Conservation (phyloP, 192 early-diverging fungal genomes). For the Entophlyctis luteolus region DNA sequence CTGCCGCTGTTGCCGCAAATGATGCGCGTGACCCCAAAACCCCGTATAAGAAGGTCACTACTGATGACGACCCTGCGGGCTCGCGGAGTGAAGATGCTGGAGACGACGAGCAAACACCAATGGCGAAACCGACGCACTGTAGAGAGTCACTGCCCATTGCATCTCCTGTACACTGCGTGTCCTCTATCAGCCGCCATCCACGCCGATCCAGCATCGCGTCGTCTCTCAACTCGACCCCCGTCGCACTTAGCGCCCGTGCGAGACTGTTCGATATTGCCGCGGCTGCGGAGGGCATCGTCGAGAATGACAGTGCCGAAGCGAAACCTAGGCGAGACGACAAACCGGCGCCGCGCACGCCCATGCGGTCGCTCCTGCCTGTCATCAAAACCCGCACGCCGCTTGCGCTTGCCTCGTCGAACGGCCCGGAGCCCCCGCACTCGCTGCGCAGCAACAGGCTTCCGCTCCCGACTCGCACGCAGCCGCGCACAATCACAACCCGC, state of each 20-base stretch:
- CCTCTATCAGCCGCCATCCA: background rate
- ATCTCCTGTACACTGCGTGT: background rate
- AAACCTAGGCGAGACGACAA: too few relatives aligned
- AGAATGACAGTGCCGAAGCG: too few relatives aligned
- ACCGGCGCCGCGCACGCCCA: too few relatives aligned
- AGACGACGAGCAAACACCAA: slow-evolving; percentile 13
- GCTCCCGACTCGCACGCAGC: too few relatives aligned
- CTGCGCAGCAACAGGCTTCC: too few relatives aligned
- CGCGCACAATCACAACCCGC: too few relatives aligned
- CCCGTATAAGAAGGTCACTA: background rate
- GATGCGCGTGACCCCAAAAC: background rate
- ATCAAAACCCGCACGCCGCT: too few relatives aligned
- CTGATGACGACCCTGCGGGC: background rate
- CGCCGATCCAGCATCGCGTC: background rate
- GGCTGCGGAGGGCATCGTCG: too few relatives aligned
- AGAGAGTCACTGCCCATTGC: background rate
- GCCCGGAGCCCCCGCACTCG: too few relatives aligned
- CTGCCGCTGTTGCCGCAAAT: background rate
- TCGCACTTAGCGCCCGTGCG: background rate
- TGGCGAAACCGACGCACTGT: slow-evolving; percentile 8
- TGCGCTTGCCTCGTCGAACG: too few relatives aligned
- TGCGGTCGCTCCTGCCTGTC: too few relatives aligned
- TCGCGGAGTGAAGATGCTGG: background rate
- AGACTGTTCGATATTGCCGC: background rate
- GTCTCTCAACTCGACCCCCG: background rate